phyloP scores from a whole-genome alignment of 2,329 filamentous ascomycete species.

The Lecanoromycetidae sp. region DNA sequence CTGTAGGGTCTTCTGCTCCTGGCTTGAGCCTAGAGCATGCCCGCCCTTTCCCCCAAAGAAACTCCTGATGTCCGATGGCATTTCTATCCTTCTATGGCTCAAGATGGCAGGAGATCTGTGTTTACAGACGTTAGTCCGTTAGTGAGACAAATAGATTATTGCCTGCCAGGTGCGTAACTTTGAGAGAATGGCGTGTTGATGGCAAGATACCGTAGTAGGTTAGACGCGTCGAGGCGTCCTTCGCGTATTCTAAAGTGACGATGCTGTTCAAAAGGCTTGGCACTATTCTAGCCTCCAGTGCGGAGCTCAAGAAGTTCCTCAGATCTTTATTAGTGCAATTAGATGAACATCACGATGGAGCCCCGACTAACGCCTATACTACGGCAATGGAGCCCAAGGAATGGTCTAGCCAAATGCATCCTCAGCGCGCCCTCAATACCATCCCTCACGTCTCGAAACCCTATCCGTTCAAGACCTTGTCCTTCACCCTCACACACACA shows the following conservation, averaged over 20 bases:
- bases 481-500: conserved; percentile 56
- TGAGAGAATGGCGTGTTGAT: too few relatives aligned
- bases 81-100: conserved; percentile 27
- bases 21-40: conserved; percentile 40
- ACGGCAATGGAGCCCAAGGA: too few relatives aligned
- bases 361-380: background rate
- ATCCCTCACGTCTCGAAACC: conserved; percentile 17
- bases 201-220: too few relatives aligned
- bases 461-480: conserved; percentile 33
- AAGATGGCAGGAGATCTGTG: background rate
- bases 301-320: background rate
- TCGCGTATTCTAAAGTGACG: too few relatives aligned
- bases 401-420: too few relatives aligned
- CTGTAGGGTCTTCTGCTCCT: conserved; percentile 32
- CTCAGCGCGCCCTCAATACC: too few relatives aligned
- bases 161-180: too few relatives aligned
- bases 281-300: too few relatives aligned
- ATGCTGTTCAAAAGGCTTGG: too few relatives aligned
- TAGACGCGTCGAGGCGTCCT: too few relatives aligned
- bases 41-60: conserved; percentile 75
- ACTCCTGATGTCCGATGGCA: conserved; percentile 77
- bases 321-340: background rate
- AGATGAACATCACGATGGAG: conserved; percentile 13
- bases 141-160: too few relatives aligned
- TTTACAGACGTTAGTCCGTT: too few relatives aligned